Percentiles rank a stretch among this genome's conserved stretches.
Evolutionary conservation across 75 land plant species (phyloP).

Genomic region (Picea glauca): DNA sequence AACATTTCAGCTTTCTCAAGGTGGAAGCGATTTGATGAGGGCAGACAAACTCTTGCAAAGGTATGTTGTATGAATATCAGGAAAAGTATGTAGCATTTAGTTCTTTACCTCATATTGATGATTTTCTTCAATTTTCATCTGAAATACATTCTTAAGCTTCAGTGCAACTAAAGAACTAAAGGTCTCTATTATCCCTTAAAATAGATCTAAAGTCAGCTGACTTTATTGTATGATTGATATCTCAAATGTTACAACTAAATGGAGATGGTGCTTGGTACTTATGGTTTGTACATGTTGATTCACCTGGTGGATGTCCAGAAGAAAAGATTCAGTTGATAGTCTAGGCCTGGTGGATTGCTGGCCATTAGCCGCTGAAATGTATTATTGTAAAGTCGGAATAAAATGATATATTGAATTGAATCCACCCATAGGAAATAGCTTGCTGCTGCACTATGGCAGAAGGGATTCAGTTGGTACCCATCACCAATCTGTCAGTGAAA

Average conservation of each 20-base stretch:
- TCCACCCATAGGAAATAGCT: no score
- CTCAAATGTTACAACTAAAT: not conserved
- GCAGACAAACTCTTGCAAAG: constrained; percentile 78
- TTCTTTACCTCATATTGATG: not conserved
- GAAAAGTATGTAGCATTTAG: not conserved
- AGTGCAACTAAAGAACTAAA: not conserved
- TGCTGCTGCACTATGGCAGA: no score
- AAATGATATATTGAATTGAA: no score
- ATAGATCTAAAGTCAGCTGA: not conserved
- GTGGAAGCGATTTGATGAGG: constrained; percentile 89
- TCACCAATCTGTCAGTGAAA: no score
- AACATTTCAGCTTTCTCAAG: constrained; percentile 97
- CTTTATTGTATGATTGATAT: not conserved
- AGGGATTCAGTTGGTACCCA: no score
- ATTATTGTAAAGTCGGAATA: no score
- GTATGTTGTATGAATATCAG: constrained; percentile 23
- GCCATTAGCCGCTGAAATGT: no score
- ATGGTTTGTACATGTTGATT: not conserved
- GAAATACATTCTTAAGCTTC: not conserved
- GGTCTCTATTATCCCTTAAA: not conserved
- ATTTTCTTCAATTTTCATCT: not conserved
- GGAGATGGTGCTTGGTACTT: not conserved
- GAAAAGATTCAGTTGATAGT: no score
- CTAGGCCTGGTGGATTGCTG: no score
- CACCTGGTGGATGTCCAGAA: not conserved